Base-by-base conservation (phyloP, 352 stramenopile genomes). In the Aphanomyces euteiches region DNA sequence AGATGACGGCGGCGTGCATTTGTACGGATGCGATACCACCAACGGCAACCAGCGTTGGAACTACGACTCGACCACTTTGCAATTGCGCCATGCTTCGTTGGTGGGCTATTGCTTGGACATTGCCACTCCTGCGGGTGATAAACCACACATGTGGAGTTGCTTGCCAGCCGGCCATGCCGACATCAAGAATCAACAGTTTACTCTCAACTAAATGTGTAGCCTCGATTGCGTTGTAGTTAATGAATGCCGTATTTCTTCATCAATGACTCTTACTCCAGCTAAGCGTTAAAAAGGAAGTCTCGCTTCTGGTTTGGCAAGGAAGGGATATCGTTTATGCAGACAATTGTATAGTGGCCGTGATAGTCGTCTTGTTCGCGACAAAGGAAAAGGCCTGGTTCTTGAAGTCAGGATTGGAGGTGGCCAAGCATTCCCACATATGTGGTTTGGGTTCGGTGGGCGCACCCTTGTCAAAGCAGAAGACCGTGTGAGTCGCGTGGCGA, bases 41-140 rank as follows among this genome's bases (percentile, higher is more conserved):
- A 78, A 87, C 64, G 28, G 10, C 17, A 89, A 90, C 74, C 83
- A 90, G 69, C 87, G 87, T 61, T 90, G 81, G 81, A 76, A 50
- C 38, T 87, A 78, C 56, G 78, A 91, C 12, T 68, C 75, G 37
- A 37, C 68, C 1, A 86, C 84, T 1, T 74, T 75, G 0, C 72
- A 78, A 64, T 68, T 91, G 0, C 76, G 72, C 34, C 80, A 90
- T 47, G 71, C 45, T 3, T 78, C 57, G 13, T 75, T 87, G 72
- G 58, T 69, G 28, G 75, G 74, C 34, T 81, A 89, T 57, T 92
- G 84, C 41, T 70, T 92, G 0, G 82, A 90, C 71, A 75, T 67
- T 70, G 77, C 87, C 8, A 38, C 15, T 13, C 19, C 43, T 12
- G 17, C 36, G 47, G 59, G 59, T 12, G 47, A 17, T 10, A 58